Conservation (phyloP, 768 basidiomycete species). For the Arthromyces matolae region DNA sequence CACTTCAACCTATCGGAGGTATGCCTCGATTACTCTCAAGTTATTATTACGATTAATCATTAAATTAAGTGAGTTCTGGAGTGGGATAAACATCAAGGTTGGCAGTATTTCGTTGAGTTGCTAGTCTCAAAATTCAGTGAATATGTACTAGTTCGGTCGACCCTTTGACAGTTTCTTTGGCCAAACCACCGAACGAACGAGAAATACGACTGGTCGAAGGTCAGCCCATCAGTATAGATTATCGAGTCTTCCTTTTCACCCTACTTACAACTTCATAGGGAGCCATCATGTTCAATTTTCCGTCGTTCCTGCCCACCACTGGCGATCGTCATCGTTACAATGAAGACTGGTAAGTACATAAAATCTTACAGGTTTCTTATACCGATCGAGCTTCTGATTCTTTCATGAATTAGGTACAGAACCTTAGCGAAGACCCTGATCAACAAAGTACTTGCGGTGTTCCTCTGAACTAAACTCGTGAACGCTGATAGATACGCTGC, state of each 20-base stretch:
- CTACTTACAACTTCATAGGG: conserved; percentile 19
- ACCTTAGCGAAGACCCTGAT: conserved; percentile 25
- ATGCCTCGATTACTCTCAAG: too few species aligned
- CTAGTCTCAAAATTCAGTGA: too few species aligned
- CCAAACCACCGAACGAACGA: conserved; percentile 30
- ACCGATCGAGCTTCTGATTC: not conserved
- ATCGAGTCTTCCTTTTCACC: not conserved
- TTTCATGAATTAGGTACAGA: conserved; percentile 12
- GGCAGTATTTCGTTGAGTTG: too few species aligned
- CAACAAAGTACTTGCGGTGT: conserved; percentile 29
- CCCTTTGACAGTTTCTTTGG: too few species aligned
- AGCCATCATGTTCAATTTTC: conserved; percentile 38
- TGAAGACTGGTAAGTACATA: conserved; percentile 28
- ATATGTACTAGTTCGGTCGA: too few species aligned
- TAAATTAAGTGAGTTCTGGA: too few species aligned
- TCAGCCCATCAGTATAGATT: too few species aligned
- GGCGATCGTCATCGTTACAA: conserved; percentile 33
- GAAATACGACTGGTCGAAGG: conserved; percentile 34
- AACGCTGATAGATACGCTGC: too few species aligned
- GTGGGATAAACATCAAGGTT: too few species aligned
- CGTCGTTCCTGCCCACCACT: conserved; percentile 28
- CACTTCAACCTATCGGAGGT: too few species aligned
- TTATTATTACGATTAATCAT: too few species aligned
- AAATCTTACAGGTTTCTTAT: not conserved
- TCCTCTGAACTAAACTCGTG: not conserved